Evolutionary conservation across 2,329 filamentous ascomycete species (phyloP), one percentile per base, ranked within the genome.

Genomic region (Colletotrichum horii): DNA sequence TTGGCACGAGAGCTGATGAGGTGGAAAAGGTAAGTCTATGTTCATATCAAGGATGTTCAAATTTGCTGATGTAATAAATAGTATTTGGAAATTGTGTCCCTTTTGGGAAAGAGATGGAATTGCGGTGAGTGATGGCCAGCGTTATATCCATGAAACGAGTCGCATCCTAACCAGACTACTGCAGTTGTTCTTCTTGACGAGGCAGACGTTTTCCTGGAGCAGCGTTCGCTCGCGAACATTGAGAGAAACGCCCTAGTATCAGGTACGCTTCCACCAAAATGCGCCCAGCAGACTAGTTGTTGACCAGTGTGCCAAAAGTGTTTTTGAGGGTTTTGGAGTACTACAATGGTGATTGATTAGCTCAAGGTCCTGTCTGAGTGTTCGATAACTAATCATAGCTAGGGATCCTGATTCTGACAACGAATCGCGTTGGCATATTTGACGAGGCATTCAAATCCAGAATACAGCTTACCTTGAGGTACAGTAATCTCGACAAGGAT

Each of bases 351-450:
- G 8, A 9, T 30, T 30, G 28, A 28, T 28, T 28, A 28, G 4
- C 28, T 28, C 28, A 28, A 28, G 28, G 28, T 28, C 28, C 28
- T 28, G 28, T 28, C 28, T 28, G 28, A 28, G 4, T 6, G 28
- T 28, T 6, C 28, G 8, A 28, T 6, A 6, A 7, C 52, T 56
- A 22, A 56, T 22, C 7, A 1, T 6, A 4, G 4, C 9, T 26
- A 8, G 87, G 88, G 43, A 84, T 88, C n/a, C 82, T 89, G 52
- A 87, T 89, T 81, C 83, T 89, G 68, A 89, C 87, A 22, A 89
- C 86, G 43, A 89, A 89, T 81, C 84, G 87, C 7, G 69, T 66
- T 8, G 69, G 69, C 7, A 24, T 24, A 8, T 79, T 88, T 34
- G 86, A 88, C 76, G 84, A 85, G 26, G 86, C 86, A 1, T 86